Evolutionary conservation across 176 grass and related monocot species (phyloP).

Genomic region (Musa troglodytarum): DNA sequence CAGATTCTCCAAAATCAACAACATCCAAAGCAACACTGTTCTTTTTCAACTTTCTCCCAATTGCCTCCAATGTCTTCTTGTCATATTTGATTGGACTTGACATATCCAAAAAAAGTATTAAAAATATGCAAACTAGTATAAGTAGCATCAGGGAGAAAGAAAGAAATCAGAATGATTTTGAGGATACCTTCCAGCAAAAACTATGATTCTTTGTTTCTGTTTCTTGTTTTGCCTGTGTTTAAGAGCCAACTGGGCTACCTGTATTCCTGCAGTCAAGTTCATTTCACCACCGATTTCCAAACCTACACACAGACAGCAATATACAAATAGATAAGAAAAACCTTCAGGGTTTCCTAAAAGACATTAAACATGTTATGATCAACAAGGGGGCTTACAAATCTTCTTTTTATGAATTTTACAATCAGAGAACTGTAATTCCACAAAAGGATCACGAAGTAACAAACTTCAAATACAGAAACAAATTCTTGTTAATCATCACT

Average conservation of each 20-base stretch:
- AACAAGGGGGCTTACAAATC: not conserved
- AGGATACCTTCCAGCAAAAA: conserved; percentile 86
- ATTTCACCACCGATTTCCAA: conserved; percentile 86
- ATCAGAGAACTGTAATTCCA: not conserved
- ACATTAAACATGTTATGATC: not conserved
- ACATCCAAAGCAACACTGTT: conserved; percentile 94
- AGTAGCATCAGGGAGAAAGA: not conserved
- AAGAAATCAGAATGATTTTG: not conserved
- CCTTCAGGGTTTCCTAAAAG: not conserved
- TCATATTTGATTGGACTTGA: conserved; percentile 79
- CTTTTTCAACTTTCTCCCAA: conserved; percentile 95
- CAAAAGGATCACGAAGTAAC: no score
- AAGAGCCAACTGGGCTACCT: conserved; percentile 88
- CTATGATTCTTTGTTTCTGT: conserved; percentile 94
- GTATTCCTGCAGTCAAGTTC: conserved; percentile 79
- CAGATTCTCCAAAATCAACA: conserved; percentile 93
- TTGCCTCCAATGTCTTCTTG: conserved; percentile 70
- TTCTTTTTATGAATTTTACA: not conserved
- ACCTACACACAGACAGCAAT: conserved; percentile 28
- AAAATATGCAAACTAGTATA: not conserved
- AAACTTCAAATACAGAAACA: no score
- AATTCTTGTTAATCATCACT: no score
- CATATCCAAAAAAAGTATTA: conserved; percentile 1
- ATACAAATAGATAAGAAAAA: not conserved
- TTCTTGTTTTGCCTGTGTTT: conserved; percentile 99